A percentile compares a stretch with the other conserved stretches of the same genome.
Conservation (phyloP, 2,329 filamentous ascomycete species). For the Neonectria ditissima region DNA sequence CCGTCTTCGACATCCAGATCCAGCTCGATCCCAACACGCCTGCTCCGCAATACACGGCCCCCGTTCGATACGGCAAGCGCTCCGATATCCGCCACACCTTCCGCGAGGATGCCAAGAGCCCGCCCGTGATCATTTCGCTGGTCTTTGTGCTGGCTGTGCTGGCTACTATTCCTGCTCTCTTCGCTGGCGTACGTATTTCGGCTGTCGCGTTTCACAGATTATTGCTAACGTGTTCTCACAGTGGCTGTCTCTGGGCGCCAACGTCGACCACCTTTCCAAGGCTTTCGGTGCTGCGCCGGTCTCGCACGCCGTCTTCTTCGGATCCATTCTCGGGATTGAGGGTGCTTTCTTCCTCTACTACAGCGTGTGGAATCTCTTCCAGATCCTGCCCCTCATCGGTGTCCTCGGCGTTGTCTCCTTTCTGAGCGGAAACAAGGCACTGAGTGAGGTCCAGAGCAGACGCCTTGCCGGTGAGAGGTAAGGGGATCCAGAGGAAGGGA, state of each 20-base stretch:
- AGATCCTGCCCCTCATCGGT: conserved; percentile 80
- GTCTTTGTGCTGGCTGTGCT: conserved; percentile 80
- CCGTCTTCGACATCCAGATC: conserved; percentile 80
- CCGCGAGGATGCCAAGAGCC: conserved; percentile 81
- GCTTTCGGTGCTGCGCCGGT: conserved; percentile 82
- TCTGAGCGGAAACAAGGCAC: conserved; percentile 87
- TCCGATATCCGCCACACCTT: conserved; percentile 93
- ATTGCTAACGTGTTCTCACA: conserved; percentile 52
- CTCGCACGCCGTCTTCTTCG: conserved; percentile 86
- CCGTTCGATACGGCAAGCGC: conserved; percentile 85
- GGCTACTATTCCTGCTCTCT: conserved; percentile 78
- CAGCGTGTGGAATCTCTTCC: conserved; percentile 89
- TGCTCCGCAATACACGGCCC: conserved; percentile 70
- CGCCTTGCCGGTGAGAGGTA: conserved; percentile 79
- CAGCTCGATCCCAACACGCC: conserved; percentile 71
- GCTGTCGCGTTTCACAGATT: background rate
- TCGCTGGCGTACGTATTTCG: conserved; percentile 70
- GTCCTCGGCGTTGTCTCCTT: conserved; percentile 79
- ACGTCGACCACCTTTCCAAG: conserved; percentile 80
- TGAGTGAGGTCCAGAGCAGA: conserved; percentile 92
- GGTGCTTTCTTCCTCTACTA: conserved; percentile 96
- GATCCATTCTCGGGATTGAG: conserved; percentile 88
- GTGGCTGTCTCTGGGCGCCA: conserved; percentile 88
- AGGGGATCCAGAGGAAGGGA: conserved; percentile 21
- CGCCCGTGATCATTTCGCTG: conserved; percentile 82